Evolutionary conservation across 257 asterid species (phyloP), one percentile per base, ranked within the genome.

Genomic region (Fraxinus cuspidata): DNA sequence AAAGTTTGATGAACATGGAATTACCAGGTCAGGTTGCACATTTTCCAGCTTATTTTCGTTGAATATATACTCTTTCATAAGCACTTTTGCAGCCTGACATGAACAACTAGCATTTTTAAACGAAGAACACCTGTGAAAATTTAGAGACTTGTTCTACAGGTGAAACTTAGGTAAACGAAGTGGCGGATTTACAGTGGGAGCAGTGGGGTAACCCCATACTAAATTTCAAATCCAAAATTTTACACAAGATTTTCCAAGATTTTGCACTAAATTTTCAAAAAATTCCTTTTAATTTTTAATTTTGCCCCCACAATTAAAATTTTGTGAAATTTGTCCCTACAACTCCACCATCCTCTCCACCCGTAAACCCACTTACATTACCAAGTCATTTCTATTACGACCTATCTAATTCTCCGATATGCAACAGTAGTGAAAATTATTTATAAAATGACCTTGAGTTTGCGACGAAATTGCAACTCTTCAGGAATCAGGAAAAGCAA

Each of bases 21-120:
- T 70, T 91, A 95, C 99, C 97, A 95, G 81, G 84, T 87, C 90
- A 44, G 97, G 86, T 79, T 89, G 98, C 80, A 89, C 96, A 76
- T 92, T 96, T 28, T 88, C 88, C 65, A 96, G 76, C 85, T 87
- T 93, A 87, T 86, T 90, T 65, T 82, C 77, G 86, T 93, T 94
- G 80, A 85, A 87, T 66, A 92, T 97, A 49, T 88, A 93, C 83
- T 96, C 97, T 83, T 88, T 93, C 65, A 90, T 88, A 0, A 96
- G 98, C 69, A 96, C 97, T 88, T 92, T 93, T 11, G 98, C 98
- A 27, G 88, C 97, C 99, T 95, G 94, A 68, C 72, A 81, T 83
- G 40, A 38, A 56, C 66, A 47, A 38, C 5, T 3, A 75, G 70
- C 67, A 56, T 56, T 25, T 47, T 76, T 75, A 6, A 40, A 3